Evolutionary conservation across 306 rosid species (phyloP).

Genomic region (Nissolia schottii): DNA sequence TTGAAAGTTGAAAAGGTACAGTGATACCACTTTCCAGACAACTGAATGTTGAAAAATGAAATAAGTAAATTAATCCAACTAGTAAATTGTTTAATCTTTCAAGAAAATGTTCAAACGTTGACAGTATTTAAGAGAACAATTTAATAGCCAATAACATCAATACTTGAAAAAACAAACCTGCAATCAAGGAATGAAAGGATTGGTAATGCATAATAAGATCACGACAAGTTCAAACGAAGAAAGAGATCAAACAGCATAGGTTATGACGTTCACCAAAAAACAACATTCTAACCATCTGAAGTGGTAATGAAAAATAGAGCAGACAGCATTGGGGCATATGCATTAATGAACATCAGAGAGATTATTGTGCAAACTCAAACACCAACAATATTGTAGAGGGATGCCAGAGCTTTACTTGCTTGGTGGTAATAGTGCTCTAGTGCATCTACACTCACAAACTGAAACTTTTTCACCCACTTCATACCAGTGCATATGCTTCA

Average conservation of each 20-base stretch:
- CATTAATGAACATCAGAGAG: constrained; percentile 15
- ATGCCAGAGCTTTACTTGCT: constrained; percentile 67
- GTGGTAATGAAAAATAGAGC: not conserved
- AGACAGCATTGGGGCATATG: not conserved
- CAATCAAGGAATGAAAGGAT: constrained; percentile 9
- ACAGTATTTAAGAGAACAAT: not conserved
- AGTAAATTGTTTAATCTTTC: not conserved
- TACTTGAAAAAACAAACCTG: not conserved
- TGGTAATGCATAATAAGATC: not conserved
- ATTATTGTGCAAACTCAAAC: constrained; percentile 11
- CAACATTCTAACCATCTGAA: not conserved
- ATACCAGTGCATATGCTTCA: constrained; percentile 97
- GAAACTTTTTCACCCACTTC: constrained; percentile 61
- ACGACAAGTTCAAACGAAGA: constrained; percentile 16
- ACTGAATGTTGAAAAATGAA: constrained; percentile 12
- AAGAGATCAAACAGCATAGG: constrained; percentile 5
- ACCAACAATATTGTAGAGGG: constrained; percentile 16
- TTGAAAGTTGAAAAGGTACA: not conserved
- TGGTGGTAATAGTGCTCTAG: constrained; percentile 86
- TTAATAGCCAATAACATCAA: constrained; percentile 11
- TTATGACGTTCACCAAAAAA: not conserved
- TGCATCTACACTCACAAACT: constrained; percentile 91
- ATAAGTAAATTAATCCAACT: constrained; percentile 5
- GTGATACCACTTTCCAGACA: constrained; percentile 1
- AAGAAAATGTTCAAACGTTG: not conserved